A percentile compares a stretch with the other conserved stretches of the same genome.
Evolutionary conservation across 495 filamentous ascomycete genomes (phyloP).

Genomic region (Symbiotaphrina buchneri): DNA sequence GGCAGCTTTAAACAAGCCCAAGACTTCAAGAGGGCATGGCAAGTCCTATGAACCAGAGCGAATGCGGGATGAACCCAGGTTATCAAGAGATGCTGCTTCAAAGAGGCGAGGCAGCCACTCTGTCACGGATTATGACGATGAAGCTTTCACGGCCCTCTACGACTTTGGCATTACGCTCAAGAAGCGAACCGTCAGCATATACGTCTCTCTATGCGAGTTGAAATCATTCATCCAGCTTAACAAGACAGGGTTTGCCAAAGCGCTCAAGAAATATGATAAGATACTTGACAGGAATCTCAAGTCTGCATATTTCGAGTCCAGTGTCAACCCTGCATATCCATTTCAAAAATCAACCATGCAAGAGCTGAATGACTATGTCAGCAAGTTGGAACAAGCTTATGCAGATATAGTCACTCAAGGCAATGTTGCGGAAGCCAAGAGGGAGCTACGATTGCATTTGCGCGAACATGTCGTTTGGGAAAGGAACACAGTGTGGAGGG

Average conservation of each 20-base stretch:
- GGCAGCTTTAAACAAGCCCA: conserved; percentile 23
- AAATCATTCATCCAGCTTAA: conserved; percentile 94
- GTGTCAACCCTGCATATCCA: conserved; percentile 48
- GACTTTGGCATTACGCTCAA: conserved; percentile 73
- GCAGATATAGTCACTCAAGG: conserved; percentile 61
- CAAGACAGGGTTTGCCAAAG: conserved; percentile 86
- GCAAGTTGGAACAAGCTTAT: conserved; percentile 55
- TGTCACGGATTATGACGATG: conserved; percentile 56
- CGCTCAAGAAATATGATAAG: conserved; percentile 97
- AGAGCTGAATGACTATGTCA: conserved; percentile 44
- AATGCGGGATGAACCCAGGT: conserved; percentile 13
- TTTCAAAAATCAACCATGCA: conserved; percentile 51
- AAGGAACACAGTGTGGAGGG: conserved; percentile 93
- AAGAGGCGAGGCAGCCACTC: conserved; percentile 29
- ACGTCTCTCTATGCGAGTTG: conserved; percentile 86
- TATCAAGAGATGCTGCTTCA: conserved; percentile 28
- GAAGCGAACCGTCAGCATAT: conserved; percentile 67
- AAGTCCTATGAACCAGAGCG: conserved; percentile 9
- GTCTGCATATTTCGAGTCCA: conserved; percentile 44
- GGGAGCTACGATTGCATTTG: conserved; percentile 76
- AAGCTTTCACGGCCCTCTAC: conserved; percentile 42
- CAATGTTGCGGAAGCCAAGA: conserved; percentile 46
- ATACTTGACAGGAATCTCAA: conserved; percentile 65
- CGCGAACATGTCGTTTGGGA: conserved; percentile 98
- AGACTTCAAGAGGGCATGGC: neutral